Base-by-base conservation (phyloP, 2,329 filamentous ascomycete species). In the Ceratocystis albifundus region DNA sequence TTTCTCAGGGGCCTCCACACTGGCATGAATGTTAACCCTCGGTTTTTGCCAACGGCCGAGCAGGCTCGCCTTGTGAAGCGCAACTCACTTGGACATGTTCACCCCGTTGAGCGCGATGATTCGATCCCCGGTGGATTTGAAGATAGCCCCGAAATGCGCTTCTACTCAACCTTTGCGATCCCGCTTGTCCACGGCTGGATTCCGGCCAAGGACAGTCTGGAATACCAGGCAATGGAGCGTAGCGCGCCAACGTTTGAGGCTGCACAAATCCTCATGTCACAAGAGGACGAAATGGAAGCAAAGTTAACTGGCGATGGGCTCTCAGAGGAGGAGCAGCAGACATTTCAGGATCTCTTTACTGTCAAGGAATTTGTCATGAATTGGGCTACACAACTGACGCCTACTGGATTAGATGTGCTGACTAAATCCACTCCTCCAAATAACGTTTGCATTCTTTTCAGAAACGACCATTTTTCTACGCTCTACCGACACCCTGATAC, bases 11-110 rank as follows among this genome's bases (percentile, higher is more conserved):
- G 90, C 57, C 78, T 99, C 1, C 90, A 96, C 71, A 97, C 92
- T 0, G 94, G 94, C 46, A 96, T 99, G 89, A 99, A 97, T 72
- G 93, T 97, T 67, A 99, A 99, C 70, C 94, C 94, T 1, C 85
- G 88, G 22, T 94, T 96, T 69, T 81, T 95, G 6, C 82, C 89
- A 1, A 80, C 78, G 0, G 73, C 76, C 6, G 78, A 81, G 15
- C 74, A 79, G 22, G 72, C 77, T 36, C 75, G 71, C 65, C 78
- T 79, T 1, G 79, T 80, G 59, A 80, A 79, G 72, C 79, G 76
- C 63, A 83, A 77, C 2, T 81, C 80, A 0, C 76, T 84, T 44
- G 80, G 79, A 1, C 79, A 84, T 69, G 71, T 82, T 1, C 77
- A 82, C 69, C 79, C 80, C 0, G 75, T 77, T 0, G 78, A 82